Conservation (phyloP, 331 rosid genomes). For the Pyrus hybrid region DNA sequence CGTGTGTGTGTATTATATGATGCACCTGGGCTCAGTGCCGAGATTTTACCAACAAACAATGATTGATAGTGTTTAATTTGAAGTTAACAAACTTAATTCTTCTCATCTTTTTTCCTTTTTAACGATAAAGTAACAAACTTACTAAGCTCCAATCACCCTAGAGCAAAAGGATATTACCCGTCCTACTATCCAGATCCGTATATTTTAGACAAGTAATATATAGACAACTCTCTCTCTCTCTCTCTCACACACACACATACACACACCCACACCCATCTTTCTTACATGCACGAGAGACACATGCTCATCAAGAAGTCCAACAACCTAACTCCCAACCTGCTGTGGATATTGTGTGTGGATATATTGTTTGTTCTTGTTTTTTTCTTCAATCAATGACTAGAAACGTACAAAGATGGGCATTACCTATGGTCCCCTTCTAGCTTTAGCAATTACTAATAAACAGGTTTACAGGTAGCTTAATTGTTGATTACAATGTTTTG, state of each 20-base stretch:
- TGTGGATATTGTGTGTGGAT: no score
- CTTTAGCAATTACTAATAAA: neutral
- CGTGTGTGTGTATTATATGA: no score
- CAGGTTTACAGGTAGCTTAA: no score
- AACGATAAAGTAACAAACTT: no score
- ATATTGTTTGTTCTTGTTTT: no score
- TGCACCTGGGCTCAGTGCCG: neutral
- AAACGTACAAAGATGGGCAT: neutral
- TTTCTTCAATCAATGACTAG: neutral
- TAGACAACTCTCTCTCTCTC: neutral
- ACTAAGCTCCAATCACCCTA: no score
- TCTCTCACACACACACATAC: neutral
- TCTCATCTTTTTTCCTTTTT: no score
- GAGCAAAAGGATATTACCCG: neutral
- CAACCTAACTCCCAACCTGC: neutral
- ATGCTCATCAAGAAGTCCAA: conserved; percentile 25
- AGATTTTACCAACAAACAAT: neutral
- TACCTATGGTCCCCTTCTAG: neutral
- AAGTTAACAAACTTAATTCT: neutral
- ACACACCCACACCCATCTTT: conserved; percentile 4
- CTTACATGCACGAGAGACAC: conserved; percentile 18
- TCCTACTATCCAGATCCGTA: neutral
- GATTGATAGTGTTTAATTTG: neutral
- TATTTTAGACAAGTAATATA: no score
- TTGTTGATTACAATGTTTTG: no score